These are phyloP conservation scores for Penicillium lagena DNA, from an alignment of 495 filamentous ascomycete genomes.

Conservation along the genomic window DNA sequence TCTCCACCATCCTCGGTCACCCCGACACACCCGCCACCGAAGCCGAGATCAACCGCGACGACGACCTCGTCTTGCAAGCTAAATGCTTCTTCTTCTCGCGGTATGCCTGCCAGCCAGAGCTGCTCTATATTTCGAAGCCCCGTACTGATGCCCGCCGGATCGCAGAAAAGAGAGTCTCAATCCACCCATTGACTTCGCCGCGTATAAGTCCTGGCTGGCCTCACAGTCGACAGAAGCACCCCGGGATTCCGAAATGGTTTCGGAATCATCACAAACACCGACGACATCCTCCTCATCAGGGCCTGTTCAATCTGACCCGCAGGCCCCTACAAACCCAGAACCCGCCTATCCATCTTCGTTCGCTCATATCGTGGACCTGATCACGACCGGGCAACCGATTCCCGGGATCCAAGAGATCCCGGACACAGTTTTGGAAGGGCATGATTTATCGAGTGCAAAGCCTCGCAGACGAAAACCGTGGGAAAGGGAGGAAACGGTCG, in stretches of 20 bases:
- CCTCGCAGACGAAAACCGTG: constrained; percentile 68
- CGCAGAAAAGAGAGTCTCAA: constrained; percentile 35
- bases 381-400: constrained; percentile 76
- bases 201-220: constrained; percentile 38
- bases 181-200: constrained; percentile 29
- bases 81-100: constrained; percentile 50
- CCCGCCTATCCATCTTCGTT: constrained; percentile 81
- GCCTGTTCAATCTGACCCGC: neutral
- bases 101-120: constrained; percentile 11
- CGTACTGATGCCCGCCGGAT: neutral
- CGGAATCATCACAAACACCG: neutral
- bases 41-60: constrained; percentile 30
- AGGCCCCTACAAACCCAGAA: constrained; percentile 15
- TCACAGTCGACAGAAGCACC: constrained; percentile 5
- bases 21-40: constrained; percentile 32
- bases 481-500: constrained; percentile 48
- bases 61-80: constrained; percentile 43
- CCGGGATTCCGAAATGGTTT: neutral
- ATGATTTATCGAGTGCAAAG: constrained; percentile 45
- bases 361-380: constrained; percentile 81
- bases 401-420: constrained; percentile 90
- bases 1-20: constrained; percentile 42
- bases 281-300: neutral
- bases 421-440: constrained; percentile 65
- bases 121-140: neutral